These are phyloP conservation scores for Macadamia tetraphylla DNA, from an alignment of 164 flowering plant species.

Conservation along the genomic window DNA sequence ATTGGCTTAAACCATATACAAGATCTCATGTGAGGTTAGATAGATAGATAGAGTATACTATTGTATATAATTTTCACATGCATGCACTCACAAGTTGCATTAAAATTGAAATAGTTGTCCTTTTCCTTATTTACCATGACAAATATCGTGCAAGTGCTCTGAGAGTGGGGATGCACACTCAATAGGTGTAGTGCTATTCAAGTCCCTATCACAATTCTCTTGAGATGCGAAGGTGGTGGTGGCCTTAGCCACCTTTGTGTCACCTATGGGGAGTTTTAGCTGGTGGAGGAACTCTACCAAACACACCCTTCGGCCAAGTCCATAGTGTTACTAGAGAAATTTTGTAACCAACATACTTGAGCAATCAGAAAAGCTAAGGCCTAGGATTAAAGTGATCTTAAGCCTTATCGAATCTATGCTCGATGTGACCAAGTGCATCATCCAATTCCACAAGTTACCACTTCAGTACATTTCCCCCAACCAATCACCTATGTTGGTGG, in stretches of 20 bases:
- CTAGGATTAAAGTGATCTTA: constrained; percentile 37
- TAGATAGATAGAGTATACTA: no score
- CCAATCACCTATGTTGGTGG: constrained; percentile 23
- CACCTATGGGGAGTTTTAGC: constrained; percentile 54
- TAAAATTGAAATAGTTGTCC: no score
- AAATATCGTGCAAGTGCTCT: constrained; percentile 62
- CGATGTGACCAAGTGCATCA: constrained; percentile 40
- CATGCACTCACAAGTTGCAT: no score
- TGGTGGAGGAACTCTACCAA: constrained; percentile 31
- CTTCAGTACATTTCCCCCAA: constrained; percentile 31
- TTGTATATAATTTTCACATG: constrained; percentile 3
- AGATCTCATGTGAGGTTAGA: constrained; percentile 51
- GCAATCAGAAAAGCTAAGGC: constrained; percentile 27
- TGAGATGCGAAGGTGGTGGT: constrained; percentile 54
- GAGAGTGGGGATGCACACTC: constrained; percentile 56
- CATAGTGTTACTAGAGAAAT: constrained; percentile 33
- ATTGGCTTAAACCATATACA: constrained; percentile 36
- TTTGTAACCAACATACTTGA: constrained; percentile 46
- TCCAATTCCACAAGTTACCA: constrained; percentile 46
- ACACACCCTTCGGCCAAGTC: constrained; percentile 43
- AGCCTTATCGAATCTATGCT: constrained; percentile 32
- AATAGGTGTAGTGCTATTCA: constrained; percentile 41
- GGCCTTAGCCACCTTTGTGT: constrained; percentile 5
- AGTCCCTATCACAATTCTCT: constrained; percentile 30
- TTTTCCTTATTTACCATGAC: background rate